Base-by-base conservation (phyloP, 768 basidiomycete species). In the Suillus variegatus region DNA sequence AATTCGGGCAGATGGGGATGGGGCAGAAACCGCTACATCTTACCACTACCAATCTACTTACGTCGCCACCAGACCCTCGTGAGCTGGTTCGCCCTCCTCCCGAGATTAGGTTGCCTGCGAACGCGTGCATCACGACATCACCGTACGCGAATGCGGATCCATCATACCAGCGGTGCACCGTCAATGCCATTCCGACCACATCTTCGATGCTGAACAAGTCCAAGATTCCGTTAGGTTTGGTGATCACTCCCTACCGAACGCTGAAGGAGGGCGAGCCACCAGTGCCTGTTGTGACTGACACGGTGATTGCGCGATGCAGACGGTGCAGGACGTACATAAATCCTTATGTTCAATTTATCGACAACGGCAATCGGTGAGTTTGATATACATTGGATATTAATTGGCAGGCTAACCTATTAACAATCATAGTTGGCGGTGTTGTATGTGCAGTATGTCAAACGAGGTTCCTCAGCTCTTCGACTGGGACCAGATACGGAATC, bases 381-480 rank as follows among this genome's bases (percentile, higher is more conserved):
- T 65, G 36, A 43, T 12, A 36, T 36, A 5, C 3, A 13, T 35
- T 7, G 44, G n/a, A 49, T 6, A 43, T 41, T 61, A 41, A 60
- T 64, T 66, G 41, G 71, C 65, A n/a, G 40, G 12, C 55, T 32
- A 16, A 64, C 55, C n/a, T 14, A 32, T 62, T 7, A 12, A n/a
- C 6, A 25, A 63, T 61, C 4, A 64, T 40, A 91, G 92, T 68
- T 99, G 97, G 97, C 92, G 97, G 75, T 99, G 97, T 77, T 97
- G 95, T 78, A 95, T 99, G 95, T 99, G 97, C 77, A 93, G 91
- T 72, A 89, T 99, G 85, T 92, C 94, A 49, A 99, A 99, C 76
- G 97, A 99, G 78, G 96, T 99, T 0, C 97, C 97, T 28, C 96
- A 98, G 72, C 82, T 97, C 61, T 99, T 99, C 74, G 97, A 99